Percentiles rank a stretch among this genome's conserved stretches.
These are phyloP conservation scores for Cenococcum geophilum DNA, from an alignment of 495 filamentous ascomycete genomes.

Conservation along the genomic window DNA sequence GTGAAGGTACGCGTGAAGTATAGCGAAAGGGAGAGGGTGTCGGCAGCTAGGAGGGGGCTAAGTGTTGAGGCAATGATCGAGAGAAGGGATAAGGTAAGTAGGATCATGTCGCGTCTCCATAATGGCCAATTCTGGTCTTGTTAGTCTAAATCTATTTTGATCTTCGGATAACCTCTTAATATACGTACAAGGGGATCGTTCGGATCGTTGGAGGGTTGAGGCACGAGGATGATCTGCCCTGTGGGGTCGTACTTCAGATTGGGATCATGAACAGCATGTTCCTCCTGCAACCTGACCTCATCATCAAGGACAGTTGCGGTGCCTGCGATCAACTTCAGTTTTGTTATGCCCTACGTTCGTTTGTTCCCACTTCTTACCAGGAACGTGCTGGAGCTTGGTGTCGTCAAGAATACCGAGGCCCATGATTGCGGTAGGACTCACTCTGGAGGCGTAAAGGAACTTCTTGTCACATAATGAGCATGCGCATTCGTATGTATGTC, in stretches of 20 bases:
- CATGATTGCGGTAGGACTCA: conserved; percentile 45
- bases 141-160: conserved; percentile 26
- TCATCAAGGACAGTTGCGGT: conserved; percentile 28
- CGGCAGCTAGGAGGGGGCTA: conserved; percentile 79
- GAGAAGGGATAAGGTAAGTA: conserved; percentile 66
- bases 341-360: not conserved
- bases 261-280: conserved; percentile 23
- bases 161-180: not conserved
- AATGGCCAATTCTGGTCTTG: conserved; percentile 72
- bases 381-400: conserved; percentile 56
- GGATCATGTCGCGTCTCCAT: conserved; percentile 78
- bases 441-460: not conserved
- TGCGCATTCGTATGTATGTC: not conserved
- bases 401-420: conserved; percentile 77
- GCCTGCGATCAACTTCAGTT: conserved; percentile 17
- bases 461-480: not conserved
- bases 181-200: conserved; percentile 48
- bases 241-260: conserved; percentile 35
- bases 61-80: conserved; percentile 76
- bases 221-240: conserved; percentile 39
- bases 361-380: conserved; percentile 49
- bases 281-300: conserved; percentile 11
- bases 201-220: conserved; percentile 39
- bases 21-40: conserved; percentile 64
- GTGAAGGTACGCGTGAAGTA: conserved; percentile 58